These are phyloP conservation scores for Simplicillium aogashimaense DNA, from an alignment of 2,329 filamentous ascomycete species.

Conservation along the genomic window DNA sequence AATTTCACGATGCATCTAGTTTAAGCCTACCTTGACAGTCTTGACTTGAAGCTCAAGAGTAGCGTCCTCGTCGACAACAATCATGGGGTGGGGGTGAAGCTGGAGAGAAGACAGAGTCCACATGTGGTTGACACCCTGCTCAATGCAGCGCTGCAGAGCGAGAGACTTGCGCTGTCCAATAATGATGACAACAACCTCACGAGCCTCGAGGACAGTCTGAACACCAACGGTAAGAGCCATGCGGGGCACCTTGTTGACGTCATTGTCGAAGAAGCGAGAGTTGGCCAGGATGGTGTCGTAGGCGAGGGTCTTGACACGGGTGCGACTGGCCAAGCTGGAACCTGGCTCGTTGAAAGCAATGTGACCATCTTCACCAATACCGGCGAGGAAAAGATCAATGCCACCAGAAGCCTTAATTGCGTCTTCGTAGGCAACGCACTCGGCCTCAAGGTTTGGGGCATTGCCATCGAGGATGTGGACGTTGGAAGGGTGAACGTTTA, in stretches of 20 bases:
- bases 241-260: slow-evolving; percentile 63
- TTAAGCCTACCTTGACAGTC: slow-evolving; percentile 48
- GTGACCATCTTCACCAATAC: slow-evolving; percentile 78
- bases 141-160: slow-evolving; percentile 70
- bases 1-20: not conserved
- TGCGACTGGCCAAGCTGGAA: slow-evolving; percentile 66
- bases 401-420: slow-evolving; percentile 66
- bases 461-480: slow-evolving; percentile 82
- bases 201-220: slow-evolving; percentile 70
- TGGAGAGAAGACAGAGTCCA: slow-evolving; percentile 80
- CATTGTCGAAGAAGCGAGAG: slow-evolving; percentile 71
- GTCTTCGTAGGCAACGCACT: slow-evolving; percentile 71
- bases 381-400: slow-evolving; percentile 78
- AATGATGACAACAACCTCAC: slow-evolving; percentile 76
- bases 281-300: slow-evolving; percentile 84
- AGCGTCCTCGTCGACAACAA: slow-evolving; percentile 75
- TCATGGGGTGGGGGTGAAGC: slow-evolving; percentile 70
- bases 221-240: slow-evolving; percentile 82
- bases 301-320: slow-evolving; percentile 76
- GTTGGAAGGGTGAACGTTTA: slow-evolving; percentile 72
- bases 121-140: slow-evolving; percentile 80
- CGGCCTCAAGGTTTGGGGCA: slow-evolving; percentile 61
- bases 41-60: slow-evolving; percentile 65
- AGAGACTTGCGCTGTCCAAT: slow-evolving; percentile 72
- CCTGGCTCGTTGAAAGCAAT: slow-evolving; percentile 89